Evolutionary conservation across 345 rosid genomes (phyloP).

Genomic region (Brassica napus): Da-Ae NC_063436.1:293501-294000

Average conservation of each 20-base stretch:
- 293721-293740: not conserved
- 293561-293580: constrained; percentile 34
- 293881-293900: not conserved
- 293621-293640: constrained; percentile 35
- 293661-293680: not conserved
- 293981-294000: constrained; percentile 41
- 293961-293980: constrained; percentile 11
- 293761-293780: not conserved
- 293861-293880: constrained; percentile 2
- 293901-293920: not conserved
- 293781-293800: not conserved
- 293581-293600: constrained; percentile 37
- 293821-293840: not conserved
- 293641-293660: constrained; percentile 13
- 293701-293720: not conserved
- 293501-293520: not conserved
- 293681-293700: not conserved
- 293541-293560: constrained; percentile 14
- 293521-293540: constrained; percentile 36
- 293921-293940: not conserved
- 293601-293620: constrained; percentile 35
- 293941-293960: not conserved
- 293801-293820: not conserved
- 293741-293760: not conserved
- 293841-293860: not conserved